A percentile compares a stretch with the other conserved stretches of the same genome.
phyloP scores from a whole-genome alignment of 164 flowering plant species.

The Aristolochia californica region DNA sequence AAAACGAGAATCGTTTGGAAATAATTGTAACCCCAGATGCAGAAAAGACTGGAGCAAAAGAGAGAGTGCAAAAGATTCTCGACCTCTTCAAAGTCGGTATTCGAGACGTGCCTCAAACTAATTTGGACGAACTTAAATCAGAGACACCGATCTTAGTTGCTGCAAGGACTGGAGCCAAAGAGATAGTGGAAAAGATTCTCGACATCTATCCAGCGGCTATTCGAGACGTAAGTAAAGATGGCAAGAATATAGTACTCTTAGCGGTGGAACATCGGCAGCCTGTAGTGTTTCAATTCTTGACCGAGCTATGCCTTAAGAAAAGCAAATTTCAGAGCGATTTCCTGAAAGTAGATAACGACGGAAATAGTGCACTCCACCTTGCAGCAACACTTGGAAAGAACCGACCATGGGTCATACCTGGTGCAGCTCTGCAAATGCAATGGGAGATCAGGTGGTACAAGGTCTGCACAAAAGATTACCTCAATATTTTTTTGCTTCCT shows the following conservation, averaged over 20 bases:
- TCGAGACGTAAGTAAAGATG: constrained; percentile 20
- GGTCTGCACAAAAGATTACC: constrained; percentile 12
- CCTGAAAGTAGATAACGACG: constrained; percentile 21
- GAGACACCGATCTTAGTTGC: constrained; percentile 32
- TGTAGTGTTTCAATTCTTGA: constrained; percentile 16
- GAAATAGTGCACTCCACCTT: constrained; percentile 34
- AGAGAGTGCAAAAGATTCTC: too few relatives aligned
- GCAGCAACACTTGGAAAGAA: constrained; percentile 23
- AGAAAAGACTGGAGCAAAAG: too few relatives aligned
- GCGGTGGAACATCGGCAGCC: constrained; percentile 42
- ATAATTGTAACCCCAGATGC: too few relatives aligned
- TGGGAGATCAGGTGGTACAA: constrained; percentile 44
- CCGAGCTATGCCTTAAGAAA: too few relatives aligned
- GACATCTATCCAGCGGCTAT: constrained; percentile 24
- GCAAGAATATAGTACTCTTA: constrained; percentile 26
- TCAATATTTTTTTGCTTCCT: too few relatives aligned
- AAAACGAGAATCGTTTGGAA: not conserved
- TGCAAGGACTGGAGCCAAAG: constrained; percentile 28
- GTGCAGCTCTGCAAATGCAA: constrained; percentile 38
- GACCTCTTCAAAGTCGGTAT: too few relatives aligned
- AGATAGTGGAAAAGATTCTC: constrained; percentile 28
- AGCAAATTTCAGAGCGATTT: constrained; percentile 24
- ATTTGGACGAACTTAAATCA: not conserved
- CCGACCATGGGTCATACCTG: constrained; percentile 38
- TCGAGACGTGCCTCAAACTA: too few relatives aligned